phyloP scores from a whole-genome alignment of 306 rosid species.

The Lotus japonicus region DNA sequence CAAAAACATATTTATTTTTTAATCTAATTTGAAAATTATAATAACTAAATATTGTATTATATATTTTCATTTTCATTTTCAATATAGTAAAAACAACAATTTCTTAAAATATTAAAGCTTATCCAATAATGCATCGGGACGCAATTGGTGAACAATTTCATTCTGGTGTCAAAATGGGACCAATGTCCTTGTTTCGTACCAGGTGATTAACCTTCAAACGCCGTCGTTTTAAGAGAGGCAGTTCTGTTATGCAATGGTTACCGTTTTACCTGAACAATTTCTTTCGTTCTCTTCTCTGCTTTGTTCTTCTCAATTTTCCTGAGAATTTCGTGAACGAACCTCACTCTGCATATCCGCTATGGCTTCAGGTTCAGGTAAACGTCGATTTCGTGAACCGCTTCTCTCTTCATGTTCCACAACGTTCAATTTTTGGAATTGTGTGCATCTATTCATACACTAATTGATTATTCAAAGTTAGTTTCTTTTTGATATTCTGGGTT shows the following conservation, averaged over 20 bases:
- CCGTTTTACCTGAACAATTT: background rate
- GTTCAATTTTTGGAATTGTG: background rate
- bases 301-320: slow-evolving; percentile 11
- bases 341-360: slow-evolving; percentile 29
- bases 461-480: background rate
- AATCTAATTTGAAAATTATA: too few species aligned
- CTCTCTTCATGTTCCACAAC: background rate
- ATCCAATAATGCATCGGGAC: too few species aligned
- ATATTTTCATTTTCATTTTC: too few species aligned
- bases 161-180: too few species aligned
- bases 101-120: too few species aligned
- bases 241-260: background rate
- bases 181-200: too few species aligned
- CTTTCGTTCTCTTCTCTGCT: background rate
- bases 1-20: too few species aligned
- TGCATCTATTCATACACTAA: background rate
- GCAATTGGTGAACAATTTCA: too few species aligned
- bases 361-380: slow-evolving; percentile 85
- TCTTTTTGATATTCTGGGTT: background rate
- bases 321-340: slow-evolving; percentile 6
- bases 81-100: too few species aligned
- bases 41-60: too few species aligned
- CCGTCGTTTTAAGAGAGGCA: slow-evolving; percentile 2
- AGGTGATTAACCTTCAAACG: background rate
- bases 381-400: background rate